phyloP scores from a whole-genome alignment of 2,329 filamentous ascomycete genomes.

The Penicillium freii region DNA sequence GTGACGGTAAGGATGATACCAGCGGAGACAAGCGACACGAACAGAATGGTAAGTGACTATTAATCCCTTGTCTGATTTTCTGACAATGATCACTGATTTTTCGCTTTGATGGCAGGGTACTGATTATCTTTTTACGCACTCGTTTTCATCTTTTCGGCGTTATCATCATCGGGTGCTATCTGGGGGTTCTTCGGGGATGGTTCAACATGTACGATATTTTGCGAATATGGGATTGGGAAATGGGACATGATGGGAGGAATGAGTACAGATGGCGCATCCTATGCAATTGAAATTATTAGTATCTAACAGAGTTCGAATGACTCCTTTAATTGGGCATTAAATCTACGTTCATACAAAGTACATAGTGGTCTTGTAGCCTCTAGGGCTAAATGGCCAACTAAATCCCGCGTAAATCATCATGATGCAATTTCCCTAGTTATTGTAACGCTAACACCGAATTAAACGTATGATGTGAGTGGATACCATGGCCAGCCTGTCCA shows the following conservation, averaged over 20 bases:
- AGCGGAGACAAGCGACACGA: slow-evolving; percentile 42
- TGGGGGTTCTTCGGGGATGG: not conserved
- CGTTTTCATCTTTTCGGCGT: not conserved
- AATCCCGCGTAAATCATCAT: not conserved
- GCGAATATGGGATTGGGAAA: not conserved
- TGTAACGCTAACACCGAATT: slow-evolving; percentile 1
- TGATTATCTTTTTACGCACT: not conserved
- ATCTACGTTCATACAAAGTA: not conserved
- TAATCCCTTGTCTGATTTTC: not conserved
- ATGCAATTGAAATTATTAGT: not conserved
- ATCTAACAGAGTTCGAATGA: not conserved
- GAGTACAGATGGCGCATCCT: not conserved
- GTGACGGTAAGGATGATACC: slow-evolving; percentile 30
- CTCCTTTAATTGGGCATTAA: not conserved
- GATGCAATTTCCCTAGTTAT: not conserved
- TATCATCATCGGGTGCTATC: not conserved
- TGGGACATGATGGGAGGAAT: not conserved
- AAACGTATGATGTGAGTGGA: slow-evolving; percentile 1
- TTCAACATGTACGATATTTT: slow-evolving; percentile 1
- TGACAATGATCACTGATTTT: not conserved
- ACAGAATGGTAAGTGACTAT: slow-evolving; percentile 45
- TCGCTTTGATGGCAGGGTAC: slow-evolving; percentile 10
- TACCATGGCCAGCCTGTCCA: slow-evolving; percentile 2
- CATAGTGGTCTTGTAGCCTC: not conserved
- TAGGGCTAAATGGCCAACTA: not conserved